Evolutionary conservation across 441 rosid genomes (phyloP), one percentile per base, ranked within the genome.

Genomic region (Pelargonium fulgidum): DNA sequence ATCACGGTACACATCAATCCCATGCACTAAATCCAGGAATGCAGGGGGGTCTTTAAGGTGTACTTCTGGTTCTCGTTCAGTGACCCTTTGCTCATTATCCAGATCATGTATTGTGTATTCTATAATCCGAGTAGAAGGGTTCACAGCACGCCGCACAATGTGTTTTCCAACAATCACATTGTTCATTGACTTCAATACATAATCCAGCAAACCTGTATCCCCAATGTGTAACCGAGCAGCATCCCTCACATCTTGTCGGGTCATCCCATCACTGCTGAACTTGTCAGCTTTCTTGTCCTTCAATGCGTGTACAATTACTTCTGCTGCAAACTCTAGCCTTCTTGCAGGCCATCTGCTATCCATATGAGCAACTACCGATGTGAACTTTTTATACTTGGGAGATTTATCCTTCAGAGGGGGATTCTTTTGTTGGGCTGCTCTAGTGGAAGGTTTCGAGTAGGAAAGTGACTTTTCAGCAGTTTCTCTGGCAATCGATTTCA

Each of bases 151-250:
- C 1, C 75, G 69, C 44, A 90, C 88, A 26, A 88, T 71, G 70
- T 83, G 69, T 65, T 72, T 75, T 63, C 88, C 92, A 20, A 94
- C 79, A 3, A 83, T 76, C 7, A 88, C 97, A 69, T 93, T 91
- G 80, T 84, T 85, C 91, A 94, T 82, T 0, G 89, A 87, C 71
- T 94, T 91, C 73, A 94, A 70, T 48, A 94, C 97, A 66, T 86
- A 88, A 73, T 94, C 97, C 0, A 92, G 81, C 81, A 94, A 78
- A 16, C 99, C 98, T 0, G 96, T 90, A 69, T 94, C 99, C 7
- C 99, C 97, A 20, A 94, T 92, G 69, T 87, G 93, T 79, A 85
- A 75, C 73, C 99, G 78, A 66, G 99, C 99, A 52, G 96, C 85
- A 79, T 90, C 96, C 76, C 95, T 86, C 58, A 90, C 87, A 26